Evolutionary conservation across 768 basidiomycete genomes (phyloP).

Genomic region (Podaxis rugospora): DNA sequence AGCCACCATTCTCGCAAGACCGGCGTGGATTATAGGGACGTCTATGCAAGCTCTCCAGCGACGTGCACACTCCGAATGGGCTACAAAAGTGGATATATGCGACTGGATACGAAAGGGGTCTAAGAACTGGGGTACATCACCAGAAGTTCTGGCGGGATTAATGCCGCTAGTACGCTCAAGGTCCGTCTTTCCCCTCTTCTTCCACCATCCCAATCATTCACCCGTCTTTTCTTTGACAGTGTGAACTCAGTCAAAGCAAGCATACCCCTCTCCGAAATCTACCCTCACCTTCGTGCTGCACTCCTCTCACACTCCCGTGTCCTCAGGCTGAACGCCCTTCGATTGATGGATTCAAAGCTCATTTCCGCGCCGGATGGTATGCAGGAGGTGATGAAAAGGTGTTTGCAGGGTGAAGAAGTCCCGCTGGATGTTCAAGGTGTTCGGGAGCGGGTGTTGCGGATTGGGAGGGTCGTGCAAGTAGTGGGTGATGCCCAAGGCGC

Average conservation of each 20-base stretch:
- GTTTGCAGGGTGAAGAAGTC: constrained; percentile 78
- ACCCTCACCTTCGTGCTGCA: constrained; percentile 44
- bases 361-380: constrained; percentile 39
- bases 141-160: constrained; percentile 50
- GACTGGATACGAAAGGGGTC: constrained; percentile 44
- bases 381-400: constrained; percentile 55
- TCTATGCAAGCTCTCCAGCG: constrained; percentile 52
- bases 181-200: constrained; percentile 27
- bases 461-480: constrained; percentile 64
- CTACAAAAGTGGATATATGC: constrained; percentile 37
- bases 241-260: background rate
- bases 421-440: constrained; percentile 75
- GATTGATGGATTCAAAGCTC: constrained; percentile 53
- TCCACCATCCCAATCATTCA: background rate
- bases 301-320: constrained; percentile 70
- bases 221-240: background rate
- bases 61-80: constrained; percentile 42
- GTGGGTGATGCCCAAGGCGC: constrained; percentile 55
- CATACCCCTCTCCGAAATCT: constrained; percentile 44
- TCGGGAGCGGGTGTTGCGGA: constrained; percentile 78
- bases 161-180: constrained; percentile 41
- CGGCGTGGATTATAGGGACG: constrained; percentile 55
- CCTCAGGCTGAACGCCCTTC: constrained; percentile 61
- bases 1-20: constrained; percentile 25
- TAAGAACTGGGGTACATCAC: constrained; percentile 55